These are phyloP conservation scores for Silene conica DNA, from an alignment of 148 eudicot species.

Conservation along the genomic window DNA sequence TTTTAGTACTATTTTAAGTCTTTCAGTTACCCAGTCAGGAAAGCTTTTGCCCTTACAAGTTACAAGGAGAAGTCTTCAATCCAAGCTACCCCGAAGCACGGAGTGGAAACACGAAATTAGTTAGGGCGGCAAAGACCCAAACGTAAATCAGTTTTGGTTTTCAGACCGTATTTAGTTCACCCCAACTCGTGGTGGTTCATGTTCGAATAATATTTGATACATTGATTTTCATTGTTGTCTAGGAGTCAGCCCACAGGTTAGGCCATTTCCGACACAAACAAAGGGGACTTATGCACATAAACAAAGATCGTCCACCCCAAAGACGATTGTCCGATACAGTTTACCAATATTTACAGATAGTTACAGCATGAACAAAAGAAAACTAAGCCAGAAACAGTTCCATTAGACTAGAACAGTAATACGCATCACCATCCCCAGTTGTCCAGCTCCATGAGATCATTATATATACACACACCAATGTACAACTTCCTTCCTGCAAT, in stretches of 20 bases:
- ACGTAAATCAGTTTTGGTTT: too few species aligned
- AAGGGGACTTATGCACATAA: background rate
- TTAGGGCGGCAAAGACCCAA: too few species aligned
- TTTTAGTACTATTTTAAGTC: too few species aligned
- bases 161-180: background rate
- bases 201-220: background rate
- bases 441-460: slow-evolving; percentile 15
- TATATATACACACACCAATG: slow-evolving; percentile 33
- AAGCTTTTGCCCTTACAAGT: too few species aligned
- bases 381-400: slow-evolving; percentile 1
- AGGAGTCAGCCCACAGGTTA: background rate
- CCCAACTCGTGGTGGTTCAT: background rate
- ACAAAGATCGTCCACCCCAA: background rate
- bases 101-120: too few species aligned
- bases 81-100: too few species aligned
- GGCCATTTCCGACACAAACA: background rate
- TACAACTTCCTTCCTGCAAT: slow-evolving; percentile 32
- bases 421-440: too few species aligned
- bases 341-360: slow-evolving; percentile 26
- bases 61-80: too few species aligned
- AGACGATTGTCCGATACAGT: slow-evolving; percentile 11
- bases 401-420: slow-evolving; percentile 1
- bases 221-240: background rate
- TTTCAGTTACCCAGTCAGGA: too few species aligned
- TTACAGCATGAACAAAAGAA: slow-evolving; percentile 14